Evolutionary conservation across 2,329 filamentous ascomycete species (phyloP).

Genomic region (Mycosphaerella arachidis): DNA sequence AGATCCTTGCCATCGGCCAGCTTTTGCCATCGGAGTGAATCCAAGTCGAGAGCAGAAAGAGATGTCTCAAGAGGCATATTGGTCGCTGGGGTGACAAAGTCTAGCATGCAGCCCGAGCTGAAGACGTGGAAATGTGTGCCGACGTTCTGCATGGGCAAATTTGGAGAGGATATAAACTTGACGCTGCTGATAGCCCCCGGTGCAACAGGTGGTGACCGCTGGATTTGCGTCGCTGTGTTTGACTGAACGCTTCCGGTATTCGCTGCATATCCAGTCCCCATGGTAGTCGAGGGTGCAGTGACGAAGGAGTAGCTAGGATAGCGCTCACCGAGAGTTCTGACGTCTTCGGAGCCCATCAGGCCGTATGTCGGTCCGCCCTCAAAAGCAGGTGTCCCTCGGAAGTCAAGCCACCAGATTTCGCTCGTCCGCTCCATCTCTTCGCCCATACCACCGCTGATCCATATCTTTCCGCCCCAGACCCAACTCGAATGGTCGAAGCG

Average conservation of each 20-base stretch:
- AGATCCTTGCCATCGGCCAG: slow-evolving; percentile 91
- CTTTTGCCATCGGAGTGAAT: slow-evolving; percentile 87
- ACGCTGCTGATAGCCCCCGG: slow-evolving; percentile 86
- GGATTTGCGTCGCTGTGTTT: slow-evolving; percentile 41
- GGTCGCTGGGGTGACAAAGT: slow-evolving; percentile 88
- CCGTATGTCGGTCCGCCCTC: slow-evolving; percentile 33
- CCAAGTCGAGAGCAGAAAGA: slow-evolving; percentile 80
- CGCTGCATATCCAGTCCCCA: slow-evolving; percentile 62
- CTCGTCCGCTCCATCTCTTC: slow-evolving; percentile 96
- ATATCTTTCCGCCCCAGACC: slow-evolving; percentile 86
- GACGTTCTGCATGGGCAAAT: slow-evolving; percentile 80
- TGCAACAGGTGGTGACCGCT: slow-evolving; percentile 53
- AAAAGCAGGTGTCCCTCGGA: slow-evolving; percentile 84
- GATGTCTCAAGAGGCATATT: slow-evolving; percentile 88
- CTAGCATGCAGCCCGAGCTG: slow-evolving; percentile 84
- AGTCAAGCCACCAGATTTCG: slow-evolving; percentile 95
- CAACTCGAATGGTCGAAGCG: slow-evolving; percentile 94
- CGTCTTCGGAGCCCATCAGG: slow-evolving; percentile 30
- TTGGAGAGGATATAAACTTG: slow-evolving; percentile 81
- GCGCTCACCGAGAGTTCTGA: slow-evolving; percentile 31
- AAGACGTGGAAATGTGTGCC: slow-evolving; percentile 95
- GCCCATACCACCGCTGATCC: slow-evolving; percentile 93
- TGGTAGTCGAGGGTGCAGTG: slow-evolving; percentile 26
- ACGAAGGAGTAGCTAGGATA: slow-evolving; percentile 25
- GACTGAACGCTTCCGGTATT: slow-evolving; percentile 61